Base-by-base conservation (phyloP, 2,329 filamentous ascomycete genomes). In the Verticillium alfalfae region DNA sequence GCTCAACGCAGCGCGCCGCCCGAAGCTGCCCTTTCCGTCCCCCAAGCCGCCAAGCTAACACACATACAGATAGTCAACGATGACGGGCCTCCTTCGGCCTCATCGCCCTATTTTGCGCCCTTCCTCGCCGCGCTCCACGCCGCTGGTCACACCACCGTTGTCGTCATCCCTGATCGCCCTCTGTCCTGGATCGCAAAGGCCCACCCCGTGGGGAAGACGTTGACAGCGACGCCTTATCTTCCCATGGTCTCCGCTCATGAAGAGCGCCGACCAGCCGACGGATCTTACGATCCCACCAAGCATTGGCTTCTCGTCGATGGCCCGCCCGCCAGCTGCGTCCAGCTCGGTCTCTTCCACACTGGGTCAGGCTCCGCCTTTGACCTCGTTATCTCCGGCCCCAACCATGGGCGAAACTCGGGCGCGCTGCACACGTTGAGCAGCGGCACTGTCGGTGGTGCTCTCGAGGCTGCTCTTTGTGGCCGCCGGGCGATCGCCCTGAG, bases 161-260 rank as follows among this genome's bases (percentile, higher is more conserved):
- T 92, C 34, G 81, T 89, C 57, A 80, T 92, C 3, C 89, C 89
- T 0, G 83, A 91, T 72, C 83, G 83, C 26, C 89, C 92, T 71
- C 81, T 88, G 66, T 90, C 87, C 63, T 92, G 89, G 89, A 91
- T 92, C 66, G 88, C 88, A 66, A 92, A 92, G 78, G 89, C 89
- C 2, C 89, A 92, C 70, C 83, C 91, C 41, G 86, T 91, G 60
- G 88, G 88, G 57, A 84, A 87, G 65, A 82, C 84, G 37, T 79
- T 89, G 62, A 86, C 60, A 31, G 65, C 64, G 38, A 62, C 58
- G 8, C 64, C 64, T 5, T 18, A 34, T 49, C 49, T 16, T 16
- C 34, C 55, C 26, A n/a, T 58, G 9, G 45, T 59, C 15, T 64
- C 63, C 34, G 34, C 56, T 15, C 8, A 52, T 18, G 45, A 22